Conservation (phyloP, 2,329 filamentous ascomycete genomes). For the Alternaria angustiovoidea region DNA sequence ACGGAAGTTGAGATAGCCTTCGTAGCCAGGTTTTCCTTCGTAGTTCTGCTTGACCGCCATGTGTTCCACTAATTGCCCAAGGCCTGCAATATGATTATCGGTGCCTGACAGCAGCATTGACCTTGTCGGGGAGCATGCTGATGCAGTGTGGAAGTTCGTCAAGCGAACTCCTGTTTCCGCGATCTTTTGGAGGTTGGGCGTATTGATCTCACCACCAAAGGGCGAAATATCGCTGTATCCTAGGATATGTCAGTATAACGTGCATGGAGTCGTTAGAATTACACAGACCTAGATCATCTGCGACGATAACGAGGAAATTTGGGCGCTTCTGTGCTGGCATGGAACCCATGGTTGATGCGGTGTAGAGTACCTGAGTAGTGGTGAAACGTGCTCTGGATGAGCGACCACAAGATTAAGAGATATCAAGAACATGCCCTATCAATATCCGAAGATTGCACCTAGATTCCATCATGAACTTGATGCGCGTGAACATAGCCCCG, state of each 20-base stretch:
- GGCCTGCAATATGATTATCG: constrained; percentile 66
- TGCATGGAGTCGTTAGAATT: background rate
- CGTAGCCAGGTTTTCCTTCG: constrained; percentile 66
- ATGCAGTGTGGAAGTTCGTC: constrained; percentile 70
- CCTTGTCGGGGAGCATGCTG: constrained; percentile 70
- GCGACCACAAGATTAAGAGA: background rate
- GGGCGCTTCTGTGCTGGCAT: too few relatives aligned
- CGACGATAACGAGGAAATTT: too few relatives aligned
- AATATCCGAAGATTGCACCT: too few relatives aligned
- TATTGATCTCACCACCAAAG: constrained; percentile 68
- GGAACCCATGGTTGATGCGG: background rate
- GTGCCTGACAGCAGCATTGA: constrained; percentile 73
- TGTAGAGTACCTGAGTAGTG: background rate
- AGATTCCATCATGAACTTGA: too few relatives aligned
- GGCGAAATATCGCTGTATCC: constrained; percentile 61
- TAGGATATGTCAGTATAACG: background rate
- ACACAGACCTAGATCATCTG: too few relatives aligned
- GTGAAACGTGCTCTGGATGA: background rate
- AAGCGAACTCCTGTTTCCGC: constrained; percentile 61
- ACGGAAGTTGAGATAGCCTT: constrained; percentile 68
- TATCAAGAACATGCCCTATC: background rate
- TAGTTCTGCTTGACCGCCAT: constrained; percentile 61
- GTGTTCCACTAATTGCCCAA: constrained; percentile 66
- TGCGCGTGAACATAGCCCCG: too few relatives aligned
- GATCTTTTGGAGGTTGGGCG: constrained; percentile 64